Evolutionary conservation across 768 basidiomycete genomes (phyloP).

Genomic region (Lyophyllum decastes): DNA sequence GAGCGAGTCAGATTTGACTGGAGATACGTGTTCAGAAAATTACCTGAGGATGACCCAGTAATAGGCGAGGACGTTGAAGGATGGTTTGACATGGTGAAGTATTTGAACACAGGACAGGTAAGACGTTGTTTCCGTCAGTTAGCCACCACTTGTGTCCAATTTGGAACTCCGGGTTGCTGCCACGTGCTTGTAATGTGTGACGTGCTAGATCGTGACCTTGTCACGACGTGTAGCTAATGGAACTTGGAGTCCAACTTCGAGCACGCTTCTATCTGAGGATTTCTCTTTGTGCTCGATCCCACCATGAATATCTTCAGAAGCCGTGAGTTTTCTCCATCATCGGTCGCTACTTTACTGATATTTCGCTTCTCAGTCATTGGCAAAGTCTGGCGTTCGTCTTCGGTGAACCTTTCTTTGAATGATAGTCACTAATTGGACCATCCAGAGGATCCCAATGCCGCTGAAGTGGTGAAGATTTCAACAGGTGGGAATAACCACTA

Average conservation of each 20-base stretch:
- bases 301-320: constrained; percentile 86
- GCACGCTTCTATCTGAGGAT: too few relatives aligned
- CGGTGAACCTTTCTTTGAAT: constrained; percentile 15
- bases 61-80: constrained; percentile 19
- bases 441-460: constrained; percentile 89
- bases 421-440: constrained; percentile 24
- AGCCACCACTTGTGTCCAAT: too few relatives aligned
- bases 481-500: constrained; percentile 42
- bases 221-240: constrained; percentile 38
- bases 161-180: too few relatives aligned
- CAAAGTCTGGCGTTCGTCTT: constrained; percentile 90
- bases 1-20: neutral
- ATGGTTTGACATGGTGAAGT: constrained; percentile 9
- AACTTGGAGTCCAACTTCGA: too few relatives aligned
- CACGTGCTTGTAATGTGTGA: constrained; percentile 12
- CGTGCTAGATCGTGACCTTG: constrained; percentile 32
- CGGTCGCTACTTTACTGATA: constrained; percentile 20
- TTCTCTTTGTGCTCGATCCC: constrained; percentile 18
- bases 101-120: neutral
- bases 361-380: constrained; percentile 62
- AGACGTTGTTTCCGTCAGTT: too few relatives aligned
- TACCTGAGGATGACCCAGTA: constrained; percentile 14
- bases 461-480: constrained; percentile 93
- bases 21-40: neutral
- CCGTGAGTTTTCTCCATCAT: constrained; percentile 47